Conservation (phyloP, 1,284 basidiomycete genomes). For the Malassezia vespertilionis region DNA sequence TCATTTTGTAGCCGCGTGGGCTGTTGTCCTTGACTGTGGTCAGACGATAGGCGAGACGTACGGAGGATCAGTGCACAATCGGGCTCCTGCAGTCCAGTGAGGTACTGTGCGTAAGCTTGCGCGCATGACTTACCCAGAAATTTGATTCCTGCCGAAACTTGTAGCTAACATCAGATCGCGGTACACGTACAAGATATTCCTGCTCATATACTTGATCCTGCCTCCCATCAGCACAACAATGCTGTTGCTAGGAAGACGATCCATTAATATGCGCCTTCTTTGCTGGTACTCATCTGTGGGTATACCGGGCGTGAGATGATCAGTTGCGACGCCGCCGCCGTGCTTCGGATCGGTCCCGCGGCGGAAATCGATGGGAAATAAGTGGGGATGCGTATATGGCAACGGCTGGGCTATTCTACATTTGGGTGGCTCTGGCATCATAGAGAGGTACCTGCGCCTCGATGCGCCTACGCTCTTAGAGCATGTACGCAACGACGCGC, state of each 20-base stretch:
- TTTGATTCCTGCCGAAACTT: constrained; percentile 67
- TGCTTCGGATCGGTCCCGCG: constrained; percentile 19
- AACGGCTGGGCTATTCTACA: constrained; percentile 68
- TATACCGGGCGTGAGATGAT: constrained; percentile 76
- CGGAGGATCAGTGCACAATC: constrained; percentile 65
- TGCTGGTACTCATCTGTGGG: constrained; percentile 67
- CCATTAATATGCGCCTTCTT: constrained; percentile 65
- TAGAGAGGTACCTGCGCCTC: background rate
- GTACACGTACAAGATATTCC: constrained; percentile 36
- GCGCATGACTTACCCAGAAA: constrained; percentile 21
- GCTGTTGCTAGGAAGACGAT: constrained; percentile 62
- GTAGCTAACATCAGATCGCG: constrained; percentile 52
- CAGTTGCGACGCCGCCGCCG: constrained; percentile 23
- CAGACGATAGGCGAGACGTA: constrained; percentile 35
- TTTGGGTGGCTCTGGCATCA: background rate
- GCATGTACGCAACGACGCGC: background rate
- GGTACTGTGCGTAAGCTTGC: constrained; percentile 19
- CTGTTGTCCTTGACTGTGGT: constrained; percentile 4
- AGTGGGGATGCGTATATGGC: constrained; percentile 65
- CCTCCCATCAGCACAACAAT: constrained; percentile 70
- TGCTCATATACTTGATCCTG: constrained; percentile 67
- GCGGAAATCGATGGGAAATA: constrained; percentile 51
- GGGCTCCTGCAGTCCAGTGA: constrained; percentile 74
- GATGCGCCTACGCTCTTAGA: background rate
- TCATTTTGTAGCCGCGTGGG: constrained; percentile 72